Percentiles rank a stretch among this genome's conserved stretches.
phyloP scores from a whole-genome alignment of 1,139 yeast genomes.

The Diutina rugosa region DNA sequence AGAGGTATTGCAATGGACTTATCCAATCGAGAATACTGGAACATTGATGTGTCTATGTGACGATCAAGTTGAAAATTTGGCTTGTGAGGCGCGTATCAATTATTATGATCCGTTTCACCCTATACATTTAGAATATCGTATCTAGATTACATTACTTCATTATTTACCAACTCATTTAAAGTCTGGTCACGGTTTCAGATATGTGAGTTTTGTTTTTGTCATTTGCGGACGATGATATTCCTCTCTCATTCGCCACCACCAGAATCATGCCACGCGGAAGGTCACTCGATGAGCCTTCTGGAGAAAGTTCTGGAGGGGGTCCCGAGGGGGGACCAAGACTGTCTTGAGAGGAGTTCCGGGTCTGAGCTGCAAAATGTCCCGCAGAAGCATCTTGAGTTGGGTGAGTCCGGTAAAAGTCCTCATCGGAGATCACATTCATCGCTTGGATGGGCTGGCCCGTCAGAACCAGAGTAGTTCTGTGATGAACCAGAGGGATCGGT shows the following conservation, averaged over 20 bases:
- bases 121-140: neutral
- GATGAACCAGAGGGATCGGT: conserved; percentile 3
- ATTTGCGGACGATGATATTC: neutral
- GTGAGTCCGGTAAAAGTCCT: neutral
- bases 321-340: neutral
- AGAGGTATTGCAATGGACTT: neutral
- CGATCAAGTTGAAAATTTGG: neutral
- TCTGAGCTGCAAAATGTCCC: neutral
- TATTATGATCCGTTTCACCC: neutral
- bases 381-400: neutral
- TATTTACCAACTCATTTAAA: too few species aligned
- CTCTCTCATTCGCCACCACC: neutral
- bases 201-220: neutral
- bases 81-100: neutral
- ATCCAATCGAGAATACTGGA: neutral
- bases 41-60: neutral
- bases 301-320: neutral
- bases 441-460: neutral
- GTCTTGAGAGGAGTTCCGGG: neutral
- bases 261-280: neutral
- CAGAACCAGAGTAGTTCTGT: neutral
- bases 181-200: neutral
- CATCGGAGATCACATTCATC: neutral
- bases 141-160: neutral
- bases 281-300: neutral